phyloP scores from a whole-genome alignment of 2,329 filamentous ascomycete genomes.

The Clarireedia sp. region DNA sequence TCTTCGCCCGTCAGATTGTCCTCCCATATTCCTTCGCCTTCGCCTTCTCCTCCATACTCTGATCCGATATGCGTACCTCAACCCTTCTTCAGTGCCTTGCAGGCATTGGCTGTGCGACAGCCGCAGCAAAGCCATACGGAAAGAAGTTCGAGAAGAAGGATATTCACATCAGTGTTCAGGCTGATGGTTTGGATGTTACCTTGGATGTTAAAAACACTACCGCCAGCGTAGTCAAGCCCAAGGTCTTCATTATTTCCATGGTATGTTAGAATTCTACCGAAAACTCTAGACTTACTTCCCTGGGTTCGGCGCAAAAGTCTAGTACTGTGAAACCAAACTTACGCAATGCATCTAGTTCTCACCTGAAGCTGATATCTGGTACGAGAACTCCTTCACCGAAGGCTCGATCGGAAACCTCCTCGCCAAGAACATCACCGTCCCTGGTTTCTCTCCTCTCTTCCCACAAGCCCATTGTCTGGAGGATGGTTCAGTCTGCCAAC shows the following conservation, averaged over 20 bases:
- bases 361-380: constrained; percentile 56
- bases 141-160: background rate
- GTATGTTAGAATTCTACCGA: constrained; percentile 31
- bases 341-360: constrained; percentile 40
- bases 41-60: background rate
- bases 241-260: constrained; percentile 56
- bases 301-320: too few species aligned
- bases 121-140: constrained; percentile 5
- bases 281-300: background rate
- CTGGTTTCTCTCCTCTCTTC: constrained; percentile 58
- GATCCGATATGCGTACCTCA: constrained; percentile 3
- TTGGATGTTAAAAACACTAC: background rate
- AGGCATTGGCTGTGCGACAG: background rate
- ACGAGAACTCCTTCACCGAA: constrained; percentile 39
- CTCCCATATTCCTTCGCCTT: background rate
- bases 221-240: constrained; percentile 34
- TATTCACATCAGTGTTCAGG: constrained; percentile 1
- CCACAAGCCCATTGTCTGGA: constrained; percentile 57
- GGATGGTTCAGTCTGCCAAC: constrained; percentile 55
- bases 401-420: constrained; percentile 46
- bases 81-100: constrained; percentile 3
- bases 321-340: too few species aligned
- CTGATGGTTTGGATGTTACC: background rate
- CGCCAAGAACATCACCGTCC: constrained; percentile 47
- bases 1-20: background rate